Base-by-base conservation (phyloP, 768 basidiomycete species). In the Rhizopogon sp. region DNA sequence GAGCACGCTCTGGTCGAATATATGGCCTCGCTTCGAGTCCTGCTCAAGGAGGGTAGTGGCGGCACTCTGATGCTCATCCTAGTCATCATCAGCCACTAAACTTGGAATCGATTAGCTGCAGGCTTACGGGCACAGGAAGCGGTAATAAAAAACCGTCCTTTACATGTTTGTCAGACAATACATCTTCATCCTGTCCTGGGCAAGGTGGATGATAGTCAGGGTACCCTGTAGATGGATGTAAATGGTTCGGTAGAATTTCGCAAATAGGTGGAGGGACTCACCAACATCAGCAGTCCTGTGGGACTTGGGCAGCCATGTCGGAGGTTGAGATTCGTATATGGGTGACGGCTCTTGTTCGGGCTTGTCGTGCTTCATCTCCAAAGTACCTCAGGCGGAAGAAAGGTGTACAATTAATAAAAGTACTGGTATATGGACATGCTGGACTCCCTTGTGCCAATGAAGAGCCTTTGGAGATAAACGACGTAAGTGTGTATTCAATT, bases 171-270 rank as follows among this genome's bases (percentile, higher is more conserved):
- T 83, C 80, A 0, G 87, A 83, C 42, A 93, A 71, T 2, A 80
- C 63, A 61, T 91, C 90, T 66, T 93, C 90, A 53, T 87, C 84
- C 65, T 90, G 87, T 5, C 81, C 79, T 16, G 85, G 81, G 40
- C 79, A 78, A 6, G 91, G 88, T 43, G 91, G 91, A 64, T 84
- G 77, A 61, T 88, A 91, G 10, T 88, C 88, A 53, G 79, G 74
- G 66, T 87, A 90, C 16, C 90, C 90, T 93, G 53, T 2, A 54
- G 37, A 10, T 3, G 14, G 3, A 25, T 37, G 20, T 37, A 16
- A 6, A 25, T 16, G 0, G 16, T 25, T 35, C 5, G 6, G 33
- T 49, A 35, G 13, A 5, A 22, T 49, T 25, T 9, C 5, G 3
- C 3, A 49, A 14, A 14, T 16, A 49, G 35, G 22, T 10, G 20